A percentile compares a stretch with the other conserved stretches of the same genome.
phyloP scores from a whole-genome alignment of 306 rosid genomes.

The Pterocarpus santalinus region DNA sequence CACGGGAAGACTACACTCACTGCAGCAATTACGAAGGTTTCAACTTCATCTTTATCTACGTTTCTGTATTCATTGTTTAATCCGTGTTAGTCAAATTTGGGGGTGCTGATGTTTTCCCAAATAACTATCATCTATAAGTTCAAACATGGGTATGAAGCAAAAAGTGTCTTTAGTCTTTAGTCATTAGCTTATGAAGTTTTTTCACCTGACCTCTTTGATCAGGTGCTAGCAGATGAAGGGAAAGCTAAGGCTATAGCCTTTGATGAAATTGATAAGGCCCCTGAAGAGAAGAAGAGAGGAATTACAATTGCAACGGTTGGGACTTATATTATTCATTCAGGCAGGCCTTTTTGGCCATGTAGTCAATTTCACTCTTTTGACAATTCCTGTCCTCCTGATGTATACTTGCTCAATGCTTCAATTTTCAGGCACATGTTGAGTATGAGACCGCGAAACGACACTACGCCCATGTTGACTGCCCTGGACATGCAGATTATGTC shows the following conservation, averaged over 20 bases:
- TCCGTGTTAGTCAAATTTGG: not conserved
- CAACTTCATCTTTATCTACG: not conserved
- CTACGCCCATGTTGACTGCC: constrained; percentile 94
- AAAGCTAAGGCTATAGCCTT: constrained; percentile 92
- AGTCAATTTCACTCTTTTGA: not conserved
- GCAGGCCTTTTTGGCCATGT: constrained; percentile 20
- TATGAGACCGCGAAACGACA: constrained; percentile 85
- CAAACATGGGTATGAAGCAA: not conserved
- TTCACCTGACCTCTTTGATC: not conserved
- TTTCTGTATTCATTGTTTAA: constrained; percentile 3
- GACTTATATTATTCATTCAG: constrained; percentile 2
- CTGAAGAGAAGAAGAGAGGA: constrained; percentile 97
- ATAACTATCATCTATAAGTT: not conserved
- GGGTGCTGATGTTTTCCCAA: not conserved
- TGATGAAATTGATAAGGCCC: constrained; percentile 97
- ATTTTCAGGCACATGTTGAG: constrained; percentile 90
- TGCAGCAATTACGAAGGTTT: constrained; percentile 53
- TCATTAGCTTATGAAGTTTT: constrained; percentile 26
- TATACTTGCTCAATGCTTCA: constrained; percentile 16
- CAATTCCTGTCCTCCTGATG: not conserved
- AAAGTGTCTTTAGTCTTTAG: not conserved
- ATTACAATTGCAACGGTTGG: constrained; percentile 94
- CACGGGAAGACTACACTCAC: constrained; percentile 58
- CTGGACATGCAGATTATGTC: constrained; percentile 96
- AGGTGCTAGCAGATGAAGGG: constrained; percentile 94